phyloP scores from a whole-genome alignment of 2,329 filamentous ascomycete genomes.

The Fusarium nelsonii region DNA sequence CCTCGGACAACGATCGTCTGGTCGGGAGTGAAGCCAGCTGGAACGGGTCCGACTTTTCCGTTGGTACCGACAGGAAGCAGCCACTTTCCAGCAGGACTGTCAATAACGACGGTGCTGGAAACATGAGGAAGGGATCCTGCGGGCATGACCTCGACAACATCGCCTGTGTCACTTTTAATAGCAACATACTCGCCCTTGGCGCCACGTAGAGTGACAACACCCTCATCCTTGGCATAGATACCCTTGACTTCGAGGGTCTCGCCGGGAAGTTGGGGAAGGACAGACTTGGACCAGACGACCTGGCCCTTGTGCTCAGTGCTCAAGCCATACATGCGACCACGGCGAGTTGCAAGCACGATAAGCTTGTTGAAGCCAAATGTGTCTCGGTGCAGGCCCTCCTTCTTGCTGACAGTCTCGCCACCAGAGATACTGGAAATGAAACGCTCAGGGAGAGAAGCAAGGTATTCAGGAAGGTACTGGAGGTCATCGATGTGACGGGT shows the following conservation, averaged over 20 bases:
- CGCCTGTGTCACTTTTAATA: conserved; percentile 67
- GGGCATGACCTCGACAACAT: conserved; percentile 59
- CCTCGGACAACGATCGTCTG: conserved; percentile 68
- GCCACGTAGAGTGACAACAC: conserved; percentile 69
- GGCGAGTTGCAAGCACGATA: conserved; percentile 81
- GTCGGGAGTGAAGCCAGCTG: conserved; percentile 61
- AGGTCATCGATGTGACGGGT: conserved; percentile 85
- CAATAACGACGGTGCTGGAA: conserved; percentile 63
- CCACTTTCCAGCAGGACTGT: conserved; percentile 64
- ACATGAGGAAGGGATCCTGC: conserved; percentile 49
- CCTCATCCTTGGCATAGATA: conserved; percentile 71
- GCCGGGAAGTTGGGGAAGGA: conserved; percentile 67
- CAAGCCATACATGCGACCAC: conserved; percentile 83
- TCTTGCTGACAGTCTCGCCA: conserved; percentile 61
- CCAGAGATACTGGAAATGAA: conserved; percentile 75
- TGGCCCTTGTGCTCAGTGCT: conserved; percentile 80
- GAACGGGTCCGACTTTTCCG: conserved; percentile 62
- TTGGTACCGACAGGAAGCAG: conserved; percentile 65
- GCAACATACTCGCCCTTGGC: conserved; percentile 72
- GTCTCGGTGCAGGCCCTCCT: conserved; percentile 70
- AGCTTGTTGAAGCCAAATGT: conserved; percentile 91
- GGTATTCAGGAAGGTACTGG: conserved; percentile 78
- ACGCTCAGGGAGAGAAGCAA: conserved; percentile 76
- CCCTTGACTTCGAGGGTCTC: conserved; percentile 75
- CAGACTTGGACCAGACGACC: conserved; percentile 80